Evolutionary conservation across 371 early-diverging fungal species (phyloP).

Genomic region (Circinella umbellata): DNA sequence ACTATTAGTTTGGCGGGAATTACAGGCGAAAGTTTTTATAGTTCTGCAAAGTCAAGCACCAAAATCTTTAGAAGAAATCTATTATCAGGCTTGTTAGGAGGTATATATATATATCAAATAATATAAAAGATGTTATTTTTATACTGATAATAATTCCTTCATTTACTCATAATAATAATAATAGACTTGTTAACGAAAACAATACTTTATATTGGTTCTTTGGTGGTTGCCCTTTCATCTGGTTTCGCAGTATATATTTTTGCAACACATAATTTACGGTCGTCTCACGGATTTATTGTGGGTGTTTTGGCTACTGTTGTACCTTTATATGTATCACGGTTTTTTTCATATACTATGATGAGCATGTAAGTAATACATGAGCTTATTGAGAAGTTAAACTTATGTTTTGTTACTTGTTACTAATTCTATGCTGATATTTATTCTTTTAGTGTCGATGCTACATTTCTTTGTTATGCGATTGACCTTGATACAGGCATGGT

Average conservation of each 20-base stretch:
- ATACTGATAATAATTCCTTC: too few species aligned
- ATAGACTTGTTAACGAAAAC: constrained; percentile 60
- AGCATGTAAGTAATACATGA: constrained; percentile 68
- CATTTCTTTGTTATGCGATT: constrained; percentile 80
- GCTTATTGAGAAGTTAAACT: too few species aligned
- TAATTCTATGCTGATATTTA: neutral
- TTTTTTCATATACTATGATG: constrained; percentile 73
- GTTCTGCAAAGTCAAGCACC: constrained; percentile 65
- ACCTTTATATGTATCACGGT: constrained; percentile 71
- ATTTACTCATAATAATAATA: too few species aligned
- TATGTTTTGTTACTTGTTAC: neutral
- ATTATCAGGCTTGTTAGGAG: constrained; percentile 66
- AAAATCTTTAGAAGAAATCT: constrained; percentile 78
- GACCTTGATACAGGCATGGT: constrained; percentile 77
- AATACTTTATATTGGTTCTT: constrained; percentile 57
- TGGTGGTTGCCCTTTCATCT: constrained; percentile 58
- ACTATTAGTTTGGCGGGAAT: constrained; percentile 75
- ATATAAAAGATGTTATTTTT: neutral
- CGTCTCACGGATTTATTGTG: constrained; percentile 73
- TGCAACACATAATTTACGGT: constrained; percentile 64
- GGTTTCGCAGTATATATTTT: constrained; percentile 71
- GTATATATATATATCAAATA: constrained; percentile 30
- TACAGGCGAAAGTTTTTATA: constrained; percentile 67
- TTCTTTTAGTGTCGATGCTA: constrained; percentile 71
- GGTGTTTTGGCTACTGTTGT: constrained; percentile 67